A percentile compares a stretch with the other conserved stretches of the same genome.
phyloP scores from a whole-genome alignment of 345 rosid species.

The Dimocarpus longan region DNA sequence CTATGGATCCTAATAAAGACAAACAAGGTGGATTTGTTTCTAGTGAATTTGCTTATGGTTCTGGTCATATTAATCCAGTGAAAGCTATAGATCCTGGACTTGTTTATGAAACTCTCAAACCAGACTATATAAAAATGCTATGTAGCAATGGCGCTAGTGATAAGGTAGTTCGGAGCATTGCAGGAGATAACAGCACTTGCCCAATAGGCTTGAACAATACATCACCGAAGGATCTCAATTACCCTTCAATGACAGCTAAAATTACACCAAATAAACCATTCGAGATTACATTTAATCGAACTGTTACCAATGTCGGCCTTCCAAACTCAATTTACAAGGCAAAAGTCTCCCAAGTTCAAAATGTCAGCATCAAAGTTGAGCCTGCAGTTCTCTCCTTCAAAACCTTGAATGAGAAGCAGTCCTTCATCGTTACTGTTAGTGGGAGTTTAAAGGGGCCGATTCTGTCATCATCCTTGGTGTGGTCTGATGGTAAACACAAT shows the following conservation, averaged over 20 bases:
- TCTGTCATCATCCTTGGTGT: constrained; percentile 6
- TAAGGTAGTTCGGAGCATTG: constrained; percentile 10
- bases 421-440: constrained; percentile 25
- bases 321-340: not conserved
- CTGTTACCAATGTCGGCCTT: constrained; percentile 41
- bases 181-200: constrained; percentile 44
- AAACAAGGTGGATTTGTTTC: not conserved
- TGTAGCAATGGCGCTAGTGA: constrained; percentile 32
- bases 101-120: constrained; percentile 28
- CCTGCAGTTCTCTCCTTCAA: constrained; percentile 29
- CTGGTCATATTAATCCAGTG: constrained; percentile 40
- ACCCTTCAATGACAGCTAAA: constrained; percentile 41
- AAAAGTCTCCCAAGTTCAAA: constrained; percentile 12
- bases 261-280: constrained; percentile 17
- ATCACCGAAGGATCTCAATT: constrained; percentile 34
- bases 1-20: not conserved
- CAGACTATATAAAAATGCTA: constrained; percentile 48
- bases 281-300: constrained; percentile 30
- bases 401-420: constrained; percentile 24
- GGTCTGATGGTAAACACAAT: constrained; percentile 19
- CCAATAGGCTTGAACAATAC: constrained; percentile 14
- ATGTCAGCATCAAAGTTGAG: constrained; percentile 25
- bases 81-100: constrained; percentile 30
- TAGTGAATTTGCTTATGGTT: constrained; percentile 3
- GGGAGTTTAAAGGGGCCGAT: not conserved